Evolutionary conservation across 306 rosid species (phyloP).

Genomic region (Cyclanthera cordifolia): DNA sequence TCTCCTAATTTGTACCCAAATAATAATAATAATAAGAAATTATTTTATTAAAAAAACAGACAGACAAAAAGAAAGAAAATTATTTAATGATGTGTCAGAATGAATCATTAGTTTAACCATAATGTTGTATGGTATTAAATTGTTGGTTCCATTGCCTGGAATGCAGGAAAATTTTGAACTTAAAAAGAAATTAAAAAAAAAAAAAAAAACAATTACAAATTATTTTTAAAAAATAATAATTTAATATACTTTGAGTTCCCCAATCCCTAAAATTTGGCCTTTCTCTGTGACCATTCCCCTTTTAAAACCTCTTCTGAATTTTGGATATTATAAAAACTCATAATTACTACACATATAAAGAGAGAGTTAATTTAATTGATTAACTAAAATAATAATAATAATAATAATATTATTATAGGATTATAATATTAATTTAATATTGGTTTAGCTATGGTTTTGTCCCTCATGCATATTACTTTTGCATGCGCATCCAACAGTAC

Average conservation of each 20-base stretch:
- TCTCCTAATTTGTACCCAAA: too few species aligned
- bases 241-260: slow-evolving; percentile 12
- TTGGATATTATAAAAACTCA: slow-evolving; percentile 12
- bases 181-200: too few species aligned
- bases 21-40: too few species aligned
- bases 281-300: slow-evolving; percentile 39
- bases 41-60: too few species aligned
- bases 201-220: too few species aligned
- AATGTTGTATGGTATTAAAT: slow-evolving; percentile 2
- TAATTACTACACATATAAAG: neutral
- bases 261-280: slow-evolving; percentile 62
- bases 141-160: slow-evolving; percentile 7
- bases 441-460: slow-evolving; percentile 5
- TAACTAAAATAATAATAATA: neutral
- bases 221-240: too few species aligned
- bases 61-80: neutral
- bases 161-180: neutral
- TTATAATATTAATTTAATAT: too few species aligned
- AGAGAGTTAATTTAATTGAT: neutral
- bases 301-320: neutral
- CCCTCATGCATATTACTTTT: slow-evolving; percentile 12
- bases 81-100: neutral
- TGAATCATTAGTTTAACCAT: slow-evolving; percentile 9
- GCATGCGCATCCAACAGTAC: slow-evolving; percentile 16
- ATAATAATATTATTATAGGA: too few species aligned